These are phyloP conservation scores for Blastobotrys terrestris DNA, from an alignment of 805 yeast species.

Conservation along the genomic window DNA sequence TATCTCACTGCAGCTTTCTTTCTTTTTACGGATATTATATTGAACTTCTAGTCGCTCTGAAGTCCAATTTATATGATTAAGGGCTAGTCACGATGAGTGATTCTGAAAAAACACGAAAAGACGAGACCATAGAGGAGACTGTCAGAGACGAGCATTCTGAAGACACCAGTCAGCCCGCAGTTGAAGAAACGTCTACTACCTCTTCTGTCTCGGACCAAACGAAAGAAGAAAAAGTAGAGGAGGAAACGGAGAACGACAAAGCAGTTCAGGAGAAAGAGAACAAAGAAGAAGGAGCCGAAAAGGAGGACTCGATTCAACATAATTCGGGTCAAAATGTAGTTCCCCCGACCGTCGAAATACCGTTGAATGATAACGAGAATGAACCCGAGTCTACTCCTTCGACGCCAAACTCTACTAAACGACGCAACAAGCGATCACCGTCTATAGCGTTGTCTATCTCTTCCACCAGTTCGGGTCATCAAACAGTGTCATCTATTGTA, in stretches of 20 bases:
- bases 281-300: not conserved
- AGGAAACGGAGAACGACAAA: not conserved
- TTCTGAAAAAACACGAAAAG: not conserved
- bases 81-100: not conserved
- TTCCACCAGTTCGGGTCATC: conserved; percentile 21
- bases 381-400: not conserved
- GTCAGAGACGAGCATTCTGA: not conserved
- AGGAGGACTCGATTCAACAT: not conserved
- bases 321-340: not conserved
- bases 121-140: not conserved
- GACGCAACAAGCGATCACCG: conserved; percentile 15
- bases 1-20: not conserved
- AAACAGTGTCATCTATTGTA: conserved; percentile 31
- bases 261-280: not conserved
- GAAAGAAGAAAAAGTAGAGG: not conserved
- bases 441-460: conserved; percentile 25
- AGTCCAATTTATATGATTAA: not conserved
- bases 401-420: not conserved
- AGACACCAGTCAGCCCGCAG: not conserved
- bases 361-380: not conserved
- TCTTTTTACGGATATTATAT: not conserved
- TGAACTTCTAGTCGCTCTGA: not conserved
- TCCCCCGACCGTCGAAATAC: not conserved
- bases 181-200: not conserved
- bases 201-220: not conserved